Evolutionary conservation across 2,329 filamentous ascomycete species (phyloP).

Genomic region (Hymenoscyphus infarciens): DNA sequence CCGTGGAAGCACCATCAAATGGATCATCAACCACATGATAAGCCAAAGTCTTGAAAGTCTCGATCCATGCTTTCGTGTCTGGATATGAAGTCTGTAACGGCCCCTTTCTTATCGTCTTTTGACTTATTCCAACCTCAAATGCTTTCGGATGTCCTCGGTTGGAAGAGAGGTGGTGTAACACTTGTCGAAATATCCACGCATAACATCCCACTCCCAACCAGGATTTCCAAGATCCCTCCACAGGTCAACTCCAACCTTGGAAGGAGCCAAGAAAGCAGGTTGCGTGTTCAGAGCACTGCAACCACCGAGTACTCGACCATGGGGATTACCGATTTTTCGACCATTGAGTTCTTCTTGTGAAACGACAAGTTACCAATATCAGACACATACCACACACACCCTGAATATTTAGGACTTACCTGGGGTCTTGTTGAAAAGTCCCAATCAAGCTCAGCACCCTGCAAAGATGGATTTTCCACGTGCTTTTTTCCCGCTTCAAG

Average conservation of each 20-base stretch:
- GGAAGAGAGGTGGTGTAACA: conserved; percentile 20
- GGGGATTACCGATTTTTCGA: conserved; percentile 21
- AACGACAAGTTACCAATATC: background rate
- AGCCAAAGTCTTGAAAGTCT: conserved; percentile 41
- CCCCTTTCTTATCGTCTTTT: conserved; percentile 11
- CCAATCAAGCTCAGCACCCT: conserved; percentile 48
- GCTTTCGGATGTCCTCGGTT: conserved; percentile 8
- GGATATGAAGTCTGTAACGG: conserved; percentile 47
- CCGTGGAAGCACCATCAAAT: conserved; percentile 38
- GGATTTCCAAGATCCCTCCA: conserved; percentile 41
- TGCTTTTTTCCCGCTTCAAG: conserved; percentile 15
- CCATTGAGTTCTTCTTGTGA: conserved; percentile 16
- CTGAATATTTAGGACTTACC: conserved; percentile 31
- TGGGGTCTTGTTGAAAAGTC: conserved; percentile 47
- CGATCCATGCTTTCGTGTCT: conserved; percentile 48
- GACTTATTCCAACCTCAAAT: conserved; percentile 12
- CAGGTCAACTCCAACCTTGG: conserved; percentile 35
- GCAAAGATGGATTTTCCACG: conserved; percentile 6
- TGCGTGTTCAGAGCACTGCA: conserved; percentile 37
- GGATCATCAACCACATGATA: conserved; percentile 41
- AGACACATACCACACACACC: background rate
- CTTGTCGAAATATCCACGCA: conserved; percentile 41
- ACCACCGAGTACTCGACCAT: conserved; percentile 37
- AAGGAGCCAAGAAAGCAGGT: conserved; percentile 25
- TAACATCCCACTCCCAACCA: conserved; percentile 39